Evolutionary conservation across 805 yeast genomes (phyloP).

Genomic region (Jamesozyma hellenica): DNA sequence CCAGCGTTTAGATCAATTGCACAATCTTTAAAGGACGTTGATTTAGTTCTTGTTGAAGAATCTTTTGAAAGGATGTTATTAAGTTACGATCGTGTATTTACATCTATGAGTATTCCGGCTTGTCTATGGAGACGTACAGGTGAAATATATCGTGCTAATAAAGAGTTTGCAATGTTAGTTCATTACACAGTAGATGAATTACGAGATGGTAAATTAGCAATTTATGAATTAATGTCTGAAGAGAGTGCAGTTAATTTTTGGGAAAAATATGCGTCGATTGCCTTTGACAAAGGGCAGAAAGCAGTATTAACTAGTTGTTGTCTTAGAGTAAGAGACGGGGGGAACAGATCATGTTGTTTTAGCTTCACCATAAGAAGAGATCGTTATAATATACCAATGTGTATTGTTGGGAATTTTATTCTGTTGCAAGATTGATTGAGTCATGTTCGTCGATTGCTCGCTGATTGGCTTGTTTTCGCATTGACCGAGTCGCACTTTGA

Average conservation of each 20-base stretch:
- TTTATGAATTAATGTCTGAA: slow-evolving; percentile 89
- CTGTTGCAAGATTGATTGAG: slow-evolving; percentile 23
- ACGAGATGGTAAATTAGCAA: slow-evolving; percentile 84
- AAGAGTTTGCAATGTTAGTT: slow-evolving; percentile 88
- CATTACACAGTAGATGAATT: slow-evolving; percentile 84
- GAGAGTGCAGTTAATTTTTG: slow-evolving; percentile 94
- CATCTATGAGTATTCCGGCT: slow-evolving; percentile 96
- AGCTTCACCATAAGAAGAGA: slow-evolving; percentile 90
- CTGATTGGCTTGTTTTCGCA: neutral
- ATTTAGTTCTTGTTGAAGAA: slow-evolving; percentile 85
- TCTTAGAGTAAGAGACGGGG: slow-evolving; percentile 67
- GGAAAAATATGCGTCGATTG: slow-evolving; percentile 95
- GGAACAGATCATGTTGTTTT: slow-evolving; percentile 79
- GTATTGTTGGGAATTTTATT: slow-evolving; percentile 90
- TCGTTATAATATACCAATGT: slow-evolving; percentile 87
- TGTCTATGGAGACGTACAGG: slow-evolving; percentile 97
- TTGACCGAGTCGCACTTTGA: neutral
- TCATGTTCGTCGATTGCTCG: neutral
- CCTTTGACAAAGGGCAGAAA: slow-evolving; percentile 90
- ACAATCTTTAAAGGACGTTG: slow-evolving; percentile 78
- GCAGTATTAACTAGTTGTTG: slow-evolving; percentile 91
- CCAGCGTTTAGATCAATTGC: slow-evolving; percentile 94
- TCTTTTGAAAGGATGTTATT: slow-evolving; percentile 86
- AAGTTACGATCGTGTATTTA: slow-evolving; percentile 89
- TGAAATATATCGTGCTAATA: slow-evolving; percentile 88